Evolutionary conservation across 2,329 filamentous ascomycete genomes (phyloP).

Genomic region (Cladophialophora bantiana): DNA sequence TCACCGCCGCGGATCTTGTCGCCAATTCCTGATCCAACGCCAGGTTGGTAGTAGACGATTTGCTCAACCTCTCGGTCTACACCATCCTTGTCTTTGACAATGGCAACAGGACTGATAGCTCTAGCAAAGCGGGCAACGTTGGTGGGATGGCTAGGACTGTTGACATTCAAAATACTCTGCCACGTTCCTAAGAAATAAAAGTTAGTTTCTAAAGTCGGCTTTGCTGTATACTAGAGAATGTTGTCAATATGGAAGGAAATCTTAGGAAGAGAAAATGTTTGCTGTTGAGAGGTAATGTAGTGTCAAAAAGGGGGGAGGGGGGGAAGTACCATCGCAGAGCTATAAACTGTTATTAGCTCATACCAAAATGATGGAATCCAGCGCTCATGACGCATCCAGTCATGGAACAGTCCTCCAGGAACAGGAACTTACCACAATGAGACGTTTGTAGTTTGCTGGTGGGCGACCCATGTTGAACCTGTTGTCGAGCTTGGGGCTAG

Average conservation of each 20-base stretch:
- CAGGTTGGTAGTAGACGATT: slow-evolving; percentile 51
- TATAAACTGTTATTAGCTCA: neutral
- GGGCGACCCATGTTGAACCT: slow-evolving; percentile 17
- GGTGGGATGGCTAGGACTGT: slow-evolving; percentile 42
- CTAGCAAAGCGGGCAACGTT: slow-evolving; percentile 45
- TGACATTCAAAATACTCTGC: slow-evolving; percentile 42
- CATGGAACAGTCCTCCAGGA: neutral
- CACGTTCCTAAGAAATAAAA: slow-evolving; percentile 41
- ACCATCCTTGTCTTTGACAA: slow-evolving; percentile 36
- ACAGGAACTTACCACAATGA: slow-evolving; percentile 39
- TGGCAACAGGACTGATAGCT: slow-evolving; percentile 40
- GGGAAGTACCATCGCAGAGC: neutral
- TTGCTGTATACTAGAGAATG: neutral
- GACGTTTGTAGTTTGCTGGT: slow-evolving; percentile 39
- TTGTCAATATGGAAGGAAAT: neutral
- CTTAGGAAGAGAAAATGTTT: neutral
- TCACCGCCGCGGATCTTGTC: slow-evolving; percentile 34
- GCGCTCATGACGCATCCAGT: neutral
- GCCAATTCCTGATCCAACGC: slow-evolving; percentile 45
- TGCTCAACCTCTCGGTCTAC: slow-evolving; percentile 43
- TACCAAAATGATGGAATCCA: neutral
- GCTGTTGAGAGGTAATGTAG: neutral
- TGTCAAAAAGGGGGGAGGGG: neutral
- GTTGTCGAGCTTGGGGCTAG: neutral
- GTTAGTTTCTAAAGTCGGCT: slow-evolving; percentile 8